A percentile compares a stretch with the other conserved stretches of the same genome.
These are phyloP conservation scores for Cryptococcus hybrid DNA, from an alignment of 1,284 basidiomycete species.

Conservation along the genomic window DNA sequence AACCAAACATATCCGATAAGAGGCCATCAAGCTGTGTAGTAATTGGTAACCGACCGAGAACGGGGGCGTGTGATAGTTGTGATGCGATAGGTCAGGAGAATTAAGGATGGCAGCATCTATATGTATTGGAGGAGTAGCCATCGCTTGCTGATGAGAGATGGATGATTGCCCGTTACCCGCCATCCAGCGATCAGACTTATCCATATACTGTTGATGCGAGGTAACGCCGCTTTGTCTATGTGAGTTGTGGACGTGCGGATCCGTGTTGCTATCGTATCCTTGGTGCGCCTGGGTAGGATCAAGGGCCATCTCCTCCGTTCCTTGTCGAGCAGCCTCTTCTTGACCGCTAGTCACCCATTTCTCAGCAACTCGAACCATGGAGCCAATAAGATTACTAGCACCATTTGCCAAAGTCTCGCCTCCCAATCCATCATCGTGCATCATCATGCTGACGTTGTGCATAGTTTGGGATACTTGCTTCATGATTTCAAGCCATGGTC, in stretches of 20 bases:
- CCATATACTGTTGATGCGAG: conserved; percentile 24
- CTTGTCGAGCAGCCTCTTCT: conserved; percentile 8
- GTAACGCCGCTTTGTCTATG: background rate
- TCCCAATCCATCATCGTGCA: conserved; percentile 9
- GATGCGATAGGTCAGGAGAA: background rate
- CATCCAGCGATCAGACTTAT: conserved; percentile 41
- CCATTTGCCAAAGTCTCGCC: conserved; percentile 34
- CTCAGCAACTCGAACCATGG: conserved; percentile 33
- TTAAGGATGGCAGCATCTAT: background rate
- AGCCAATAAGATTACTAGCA: conserved; percentile 40
- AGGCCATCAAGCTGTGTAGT: conserved; percentile 15
- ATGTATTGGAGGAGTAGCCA: background rate
- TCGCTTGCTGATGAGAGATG: background rate
- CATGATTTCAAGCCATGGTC: conserved; percentile 28
- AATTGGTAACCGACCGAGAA: no score
- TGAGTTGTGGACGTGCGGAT: background rate
- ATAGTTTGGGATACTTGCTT: conserved; percentile 24
- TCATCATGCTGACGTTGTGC: conserved; percentile 12
- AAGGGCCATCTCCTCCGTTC: background rate
- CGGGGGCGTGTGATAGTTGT: no score
- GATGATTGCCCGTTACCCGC: conserved; percentile 13
- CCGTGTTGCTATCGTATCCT: background rate
- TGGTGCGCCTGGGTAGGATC: background rate
- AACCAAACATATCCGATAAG: conserved; percentile 22
- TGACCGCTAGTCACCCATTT: conserved; percentile 26